A percentile compares a stretch with the other conserved stretches of the same genome.
Conservation (phyloP, 306 rosid genomes). For the Trifolium pratense region DNA sequence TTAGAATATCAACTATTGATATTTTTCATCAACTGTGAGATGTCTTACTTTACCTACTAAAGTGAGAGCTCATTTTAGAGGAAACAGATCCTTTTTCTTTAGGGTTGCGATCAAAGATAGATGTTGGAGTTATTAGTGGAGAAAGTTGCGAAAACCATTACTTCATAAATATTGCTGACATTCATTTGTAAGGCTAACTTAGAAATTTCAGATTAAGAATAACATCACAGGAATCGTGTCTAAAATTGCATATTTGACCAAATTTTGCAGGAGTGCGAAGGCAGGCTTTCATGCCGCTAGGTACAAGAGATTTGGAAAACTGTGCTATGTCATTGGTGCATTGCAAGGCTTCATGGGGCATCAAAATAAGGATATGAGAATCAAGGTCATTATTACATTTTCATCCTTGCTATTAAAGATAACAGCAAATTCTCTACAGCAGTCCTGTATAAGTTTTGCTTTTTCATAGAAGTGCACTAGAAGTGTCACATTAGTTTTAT, state of each 20-base stretch:
- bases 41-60: slow-evolving; percentile 29
- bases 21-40: slow-evolving; percentile 20
- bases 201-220: slow-evolving; percentile 37
- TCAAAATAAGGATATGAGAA: slow-evolving; percentile 71
- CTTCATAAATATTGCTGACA: slow-evolving; percentile 91
- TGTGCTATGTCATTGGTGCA: slow-evolving; percentile 90
- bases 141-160: slow-evolving; percentile 65
- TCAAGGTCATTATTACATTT: slow-evolving; percentile 65
- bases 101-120: slow-evolving; percentile 81
- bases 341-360: slow-evolving; percentile 92
- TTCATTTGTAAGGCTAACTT: slow-evolving; percentile 84
- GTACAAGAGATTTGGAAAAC: slow-evolving; percentile 85
- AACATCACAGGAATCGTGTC: slow-evolving; percentile 30
- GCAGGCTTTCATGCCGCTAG: slow-evolving; percentile 89
- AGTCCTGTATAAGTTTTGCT: not conserved
- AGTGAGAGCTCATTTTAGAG: slow-evolving; percentile 18
- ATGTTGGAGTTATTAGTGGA: slow-evolving; percentile 73
- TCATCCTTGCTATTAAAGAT: not conserved
- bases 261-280: slow-evolving; percentile 83
- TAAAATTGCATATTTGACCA: slow-evolving; percentile 12
- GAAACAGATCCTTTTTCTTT: slow-evolving; percentile 33
- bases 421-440: not conserved
- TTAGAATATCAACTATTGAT: slow-evolving; percentile 10
- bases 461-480: slow-evolving; percentile 24
- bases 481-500: slow-evolving; percentile 18